Evolutionary conservation across 2,329 filamentous ascomycete genomes (phyloP).

Genomic region (Thielaviopsis euricoi): DNA sequence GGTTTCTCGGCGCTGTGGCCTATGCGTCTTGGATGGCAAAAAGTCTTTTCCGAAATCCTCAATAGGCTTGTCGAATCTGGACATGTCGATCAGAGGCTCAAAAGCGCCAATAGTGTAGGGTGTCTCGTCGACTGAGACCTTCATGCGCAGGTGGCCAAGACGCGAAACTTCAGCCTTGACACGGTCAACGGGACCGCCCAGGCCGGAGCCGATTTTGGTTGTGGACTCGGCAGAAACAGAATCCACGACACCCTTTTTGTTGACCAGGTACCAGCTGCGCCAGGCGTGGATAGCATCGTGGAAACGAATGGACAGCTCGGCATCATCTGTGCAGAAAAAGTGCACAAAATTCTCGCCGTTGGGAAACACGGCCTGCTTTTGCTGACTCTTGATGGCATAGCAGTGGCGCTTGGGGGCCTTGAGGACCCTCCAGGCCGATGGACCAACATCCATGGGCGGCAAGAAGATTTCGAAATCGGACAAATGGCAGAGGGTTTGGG

Average conservation of each 20-base stretch:
- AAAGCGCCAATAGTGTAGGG: conserved; percentile 51
- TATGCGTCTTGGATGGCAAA: conserved; percentile 13
- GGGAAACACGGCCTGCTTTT: conserved; percentile 71
- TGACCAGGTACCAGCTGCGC: conserved; percentile 84
- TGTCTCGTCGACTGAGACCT: conserved; percentile 29
- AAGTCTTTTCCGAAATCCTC: conserved; percentile 33
- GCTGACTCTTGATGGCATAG: conserved; percentile 81
- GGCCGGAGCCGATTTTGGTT: conserved; percentile 7
- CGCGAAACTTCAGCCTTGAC: conserved; percentile 3
- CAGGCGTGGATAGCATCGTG: conserved; percentile 58
- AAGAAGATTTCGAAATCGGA: conserved; percentile 87
- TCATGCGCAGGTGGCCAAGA: conserved; percentile 20
- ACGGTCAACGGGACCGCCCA: not conserved
- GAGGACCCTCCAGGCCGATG: conserved; percentile 39
- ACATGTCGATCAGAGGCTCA: conserved; percentile 48
- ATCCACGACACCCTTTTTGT: conserved; percentile 36
- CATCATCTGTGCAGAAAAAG: conserved; percentile 73
- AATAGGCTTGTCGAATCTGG: conserved; percentile 36
- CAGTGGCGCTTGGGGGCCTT: conserved; percentile 74
- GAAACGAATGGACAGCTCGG: conserved; percentile 48
- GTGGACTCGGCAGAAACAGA: conserved; percentile 14
- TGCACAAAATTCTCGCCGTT: conserved; percentile 78
- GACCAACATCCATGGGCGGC: conserved; percentile 32
- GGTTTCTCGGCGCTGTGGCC: conserved; percentile 1
- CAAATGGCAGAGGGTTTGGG: conserved; percentile 59